Base-by-base conservation (phyloP, 129 eudicot species). In the Helichrysum umbraculigerum region DNA sequence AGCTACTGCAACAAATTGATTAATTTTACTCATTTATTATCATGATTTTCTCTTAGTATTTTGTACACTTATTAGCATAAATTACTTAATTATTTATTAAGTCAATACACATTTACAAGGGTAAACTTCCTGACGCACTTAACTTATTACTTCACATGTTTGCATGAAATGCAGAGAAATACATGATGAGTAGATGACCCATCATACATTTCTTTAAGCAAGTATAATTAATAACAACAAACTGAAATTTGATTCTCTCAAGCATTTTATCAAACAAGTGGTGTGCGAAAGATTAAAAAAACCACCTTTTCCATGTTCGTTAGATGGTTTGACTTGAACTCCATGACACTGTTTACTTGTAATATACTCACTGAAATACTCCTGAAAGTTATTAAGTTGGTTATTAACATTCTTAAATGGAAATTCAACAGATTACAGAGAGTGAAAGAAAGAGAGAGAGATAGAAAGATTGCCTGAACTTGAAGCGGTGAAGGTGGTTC, bases 261-360 rank as follows among this genome's bases (percentile, higher is more conserved):
- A 0, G 74, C 71, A 69, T 19, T 39, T 5, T 22, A 72, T 74
- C 85, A 79, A 60, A 76, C 81, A 82, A 1, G 1, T 82, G 89
- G 84, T 60, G 70, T 68, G 86, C 86, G 75, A 44, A 22, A 65
- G 37, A 42, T 2, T 30, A 32, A 47, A 59, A 29, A 33, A 76
- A 73, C 4, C 56, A 89, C 97, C 97, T 74, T 92, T 92, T 71
- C 93, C 97, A 19, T 78, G 73, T 51, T 76, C 82, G n/a, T 80
- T 85, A 54, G 83, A 73, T 11, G 79, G 79, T 56, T 87, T 89
- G 44, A 92, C 88, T 77, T 78, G 87, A 56, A 92, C 76, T 47
- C 88, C 90, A 30, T 10, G 22, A 67, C 78, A 82, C 39, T 86
- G 75, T 76, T 86, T 89, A 59, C 25, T 78, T 17, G 83, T 66